Base-by-base conservation (phyloP, 371 early-diverging fungal genomes). In the Mortierella sp. region DNA sequence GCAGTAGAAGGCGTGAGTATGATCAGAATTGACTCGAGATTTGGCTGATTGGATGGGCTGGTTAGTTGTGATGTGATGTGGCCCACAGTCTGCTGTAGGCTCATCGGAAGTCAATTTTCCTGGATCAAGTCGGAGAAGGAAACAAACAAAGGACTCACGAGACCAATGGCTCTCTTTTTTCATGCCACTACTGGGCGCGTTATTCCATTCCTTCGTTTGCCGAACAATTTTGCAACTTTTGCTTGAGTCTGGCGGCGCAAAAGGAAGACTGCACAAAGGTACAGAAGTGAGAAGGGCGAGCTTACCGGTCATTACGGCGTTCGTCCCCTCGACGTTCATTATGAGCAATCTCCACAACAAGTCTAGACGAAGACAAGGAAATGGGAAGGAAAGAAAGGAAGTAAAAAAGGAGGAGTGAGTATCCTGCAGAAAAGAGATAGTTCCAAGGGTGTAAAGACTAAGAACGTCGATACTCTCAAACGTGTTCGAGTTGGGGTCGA, bases 261-360 rank as follows among this genome's bases (percentile, higher is more conserved):
- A 6, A 3, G 16, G 31, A 28, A 2, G n/a, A 4, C 9, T 14
- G 31, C 26, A 47, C 11, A 60, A 47, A 45, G 26, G 6, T n/a
- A 60, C 38, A 44, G 21, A 58, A 48, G 38, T 42, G 28, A 58
- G 28, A n/a, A 6, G 3, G 55, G n/a, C 55, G 19, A 9, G 42
- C 73, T 34, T 21, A 84, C 44, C 84, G 81, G 68, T 84, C 84
- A 63, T 80, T 52, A 57, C 80, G 42, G 70, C 90, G 88, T 75
- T 90, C 88, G 14, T 88, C 90, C 79, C 90, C 84, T 83, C 89
- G 87, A 75, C 80, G 78, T 47, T 88, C 89, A 68, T 94, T 94
- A 77, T 94, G 93, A 57, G 95, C 95, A 80, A 92, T 81, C 87
- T 95, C 94, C 34, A 95, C 94, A 79, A 94, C 92, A 24, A 95